Evolutionary conservation across 441 rosid genomes (phyloP), one percentile per base, ranked within the genome.

Genomic region (Adansonia madagascariensis): DNA sequence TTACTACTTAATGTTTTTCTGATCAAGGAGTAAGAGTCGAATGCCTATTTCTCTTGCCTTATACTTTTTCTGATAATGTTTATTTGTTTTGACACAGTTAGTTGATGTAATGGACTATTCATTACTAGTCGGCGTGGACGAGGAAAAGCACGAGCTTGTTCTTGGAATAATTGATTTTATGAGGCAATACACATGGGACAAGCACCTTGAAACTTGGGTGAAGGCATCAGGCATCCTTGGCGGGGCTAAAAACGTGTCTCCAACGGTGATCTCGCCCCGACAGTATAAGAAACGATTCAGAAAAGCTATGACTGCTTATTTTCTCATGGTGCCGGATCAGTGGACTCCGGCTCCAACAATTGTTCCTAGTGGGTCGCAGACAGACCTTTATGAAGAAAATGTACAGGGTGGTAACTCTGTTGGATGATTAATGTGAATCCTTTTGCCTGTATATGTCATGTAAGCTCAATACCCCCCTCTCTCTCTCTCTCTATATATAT

Each of bases 171-270:
- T 91, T 31, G 96, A 91, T 75, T 91, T 87, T 73, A 82, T 91
- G 92, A 86, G 94, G 88, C 96, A 91, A 67, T 91, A 91, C 82
- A 91, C 96, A n/a, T 91, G 88, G 94, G 96, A 91, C 88, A 91
- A 91, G 82, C 94, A 91, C 85, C 89, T 91, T 9, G 96, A 91
- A 83, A 88, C 92, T 15, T 90, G 94, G 96, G 96, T 89, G 75
- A 91, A 90, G 76, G 81, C 89, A 9, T 78, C 92, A 15, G 92
- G 90, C 53, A 84, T 91, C 46, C 92, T 91, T 27, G 96, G 94
- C 1, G 96, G 94, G 55, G 81, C 87, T 4, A 88, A 65, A 75
- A 91, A 90, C 61, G 64, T 87, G 55, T 2, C 94, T 74, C 94
- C 96, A 15, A 91, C 96, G 0, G 91, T 91, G 27, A 88, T 91